phyloP scores from a whole-genome alignment of 148 eudicot genomes.

The Amaranthus cruentus region DNA sequence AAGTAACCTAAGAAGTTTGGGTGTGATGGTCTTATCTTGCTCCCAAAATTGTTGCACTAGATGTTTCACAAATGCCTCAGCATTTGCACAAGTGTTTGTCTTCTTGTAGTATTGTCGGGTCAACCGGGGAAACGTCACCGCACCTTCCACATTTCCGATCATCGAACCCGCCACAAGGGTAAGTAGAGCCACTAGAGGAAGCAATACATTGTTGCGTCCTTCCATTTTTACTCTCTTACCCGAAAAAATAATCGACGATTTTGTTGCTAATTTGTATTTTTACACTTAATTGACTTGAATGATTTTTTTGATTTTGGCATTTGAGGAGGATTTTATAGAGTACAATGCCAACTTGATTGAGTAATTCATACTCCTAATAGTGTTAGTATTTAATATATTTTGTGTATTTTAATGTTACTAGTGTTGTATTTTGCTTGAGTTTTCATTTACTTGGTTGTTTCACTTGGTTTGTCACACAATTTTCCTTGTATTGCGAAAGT shows the following conservation, averaged over 20 bases:
- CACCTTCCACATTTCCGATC: conserved; percentile 22
- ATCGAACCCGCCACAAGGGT: conserved; percentile 14
- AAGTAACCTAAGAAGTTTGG: conserved; percentile 20
- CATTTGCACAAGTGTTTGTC: conserved; percentile 24
- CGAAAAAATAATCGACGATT: neutral
- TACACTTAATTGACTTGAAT: neutral
- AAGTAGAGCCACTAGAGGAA: conserved; percentile 9
- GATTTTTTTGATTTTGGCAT: neutral
- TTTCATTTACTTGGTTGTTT: conserved; percentile 10
- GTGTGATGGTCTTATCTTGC: conserved; percentile 9
- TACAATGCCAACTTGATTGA: neutral
- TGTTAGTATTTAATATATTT: neutral
- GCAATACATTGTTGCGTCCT: neutral
- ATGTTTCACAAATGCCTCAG: conserved; percentile 20
- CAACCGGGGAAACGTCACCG: neutral
- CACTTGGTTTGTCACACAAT: neutral
- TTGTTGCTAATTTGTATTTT: neutral
- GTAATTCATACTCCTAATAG: neutral
- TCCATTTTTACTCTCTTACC: conserved; percentile 16
- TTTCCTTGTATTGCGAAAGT: conserved; percentile 12
- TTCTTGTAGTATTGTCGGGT: conserved; percentile 21
- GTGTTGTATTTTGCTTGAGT: conserved; percentile 5
- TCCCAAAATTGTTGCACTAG: conserved; percentile 13
- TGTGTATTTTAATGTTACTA: conserved; percentile 1
- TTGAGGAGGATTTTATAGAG: conserved; percentile 13